These are phyloP conservation scores for Tubosaeta sp. DNA, from an alignment of 768 basidiomycete genomes.

Conservation along the genomic window DNA sequence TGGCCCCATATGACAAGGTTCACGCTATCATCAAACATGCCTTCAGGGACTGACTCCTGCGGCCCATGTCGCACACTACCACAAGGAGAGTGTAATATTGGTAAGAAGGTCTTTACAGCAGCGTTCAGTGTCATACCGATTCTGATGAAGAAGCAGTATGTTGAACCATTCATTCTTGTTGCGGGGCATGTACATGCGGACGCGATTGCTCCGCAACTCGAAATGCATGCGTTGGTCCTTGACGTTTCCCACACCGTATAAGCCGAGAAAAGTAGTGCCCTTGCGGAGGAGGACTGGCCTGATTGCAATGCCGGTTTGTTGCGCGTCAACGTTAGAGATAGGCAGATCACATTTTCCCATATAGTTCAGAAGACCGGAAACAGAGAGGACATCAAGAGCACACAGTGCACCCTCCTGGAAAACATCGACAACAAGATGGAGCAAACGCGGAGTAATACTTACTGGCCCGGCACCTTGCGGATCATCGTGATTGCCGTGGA, in stretches of 20 bases:
- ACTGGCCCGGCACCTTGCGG: conserved; percentile 94
- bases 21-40: conserved; percentile 94
- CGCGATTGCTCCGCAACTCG: conserved; percentile 88
- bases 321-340: conserved; percentile 57
- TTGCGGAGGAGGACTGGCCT: conserved; percentile 88
- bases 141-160: conserved; percentile 89
- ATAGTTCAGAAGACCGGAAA: conserved; percentile 92
- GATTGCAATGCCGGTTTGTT: conserved; percentile 75
- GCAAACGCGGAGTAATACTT: conserved; percentile 25
- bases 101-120: conserved; percentile 9
- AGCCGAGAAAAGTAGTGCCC: conserved; percentile 78
- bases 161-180: conserved; percentile 96
- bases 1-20: conserved; percentile 98
- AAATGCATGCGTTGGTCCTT: conserved; percentile 97
- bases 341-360: conserved; percentile 96
- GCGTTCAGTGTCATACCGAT: conserved; percentile 53
- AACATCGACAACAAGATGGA: not conserved
- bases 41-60: conserved; percentile 92
- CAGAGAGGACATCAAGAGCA: conserved; percentile 92
- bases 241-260: conserved; percentile 96
- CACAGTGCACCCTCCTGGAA: conserved; percentile 91
- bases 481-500: conserved; percentile 99
- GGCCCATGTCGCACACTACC: conserved; percentile 89
- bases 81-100: not conserved
- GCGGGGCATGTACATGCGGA: conserved; percentile 93